A percentile compares a stretch with the other conserved stretches of the same genome.
Evolutionary conservation across 768 basidiomycete species (phyloP).

Genomic region (Phlebiopsis gigantea): DNA sequence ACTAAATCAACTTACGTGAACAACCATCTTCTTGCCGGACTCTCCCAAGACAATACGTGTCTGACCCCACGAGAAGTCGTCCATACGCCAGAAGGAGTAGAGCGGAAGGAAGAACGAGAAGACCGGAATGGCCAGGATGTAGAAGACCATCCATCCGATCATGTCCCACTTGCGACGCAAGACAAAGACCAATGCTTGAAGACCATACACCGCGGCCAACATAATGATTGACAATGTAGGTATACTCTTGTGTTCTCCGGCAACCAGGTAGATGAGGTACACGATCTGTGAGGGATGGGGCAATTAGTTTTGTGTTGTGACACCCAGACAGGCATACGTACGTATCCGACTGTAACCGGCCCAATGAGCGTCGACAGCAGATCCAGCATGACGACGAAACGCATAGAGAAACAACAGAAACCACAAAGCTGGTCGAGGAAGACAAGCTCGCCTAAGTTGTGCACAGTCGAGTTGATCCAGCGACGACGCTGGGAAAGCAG

Average conservation of each 20-base stretch:
- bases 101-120: slow-evolving; percentile 92
- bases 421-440: slow-evolving; percentile 90
- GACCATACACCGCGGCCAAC: slow-evolving; percentile 91
- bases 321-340: slow-evolving; percentile 36
- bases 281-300: slow-evolving; percentile 53
- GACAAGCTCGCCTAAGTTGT: slow-evolving; percentile 91
- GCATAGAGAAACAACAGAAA: slow-evolving; percentile 99
- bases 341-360: slow-evolving; percentile 86
- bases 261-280: slow-evolving; percentile 81
- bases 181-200: slow-evolving; percentile 86
- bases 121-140: slow-evolving; percentile 88
- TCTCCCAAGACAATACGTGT: slow-evolving; percentile 93
- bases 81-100: slow-evolving; percentile 98
- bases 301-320: slow-evolving; percentile 9
- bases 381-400: slow-evolving; percentile 97
- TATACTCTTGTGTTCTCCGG: slow-evolving; percentile 57
- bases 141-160: slow-evolving; percentile 97
- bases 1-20: slow-evolving; percentile 74
- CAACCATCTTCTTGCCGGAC: slow-evolving; percentile 90
- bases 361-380: slow-evolving; percentile 81
- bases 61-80: slow-evolving; percentile 94
- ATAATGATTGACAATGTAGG: slow-evolving; percentile 84
- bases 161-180: slow-evolving; percentile 96
- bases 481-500: slow-evolving; percentile 94
- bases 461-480: slow-evolving; percentile 99